phyloP scores from a whole-genome alignment of 2,329 filamentous ascomycete species.

The Pyrenochaeta sp. region DNA sequence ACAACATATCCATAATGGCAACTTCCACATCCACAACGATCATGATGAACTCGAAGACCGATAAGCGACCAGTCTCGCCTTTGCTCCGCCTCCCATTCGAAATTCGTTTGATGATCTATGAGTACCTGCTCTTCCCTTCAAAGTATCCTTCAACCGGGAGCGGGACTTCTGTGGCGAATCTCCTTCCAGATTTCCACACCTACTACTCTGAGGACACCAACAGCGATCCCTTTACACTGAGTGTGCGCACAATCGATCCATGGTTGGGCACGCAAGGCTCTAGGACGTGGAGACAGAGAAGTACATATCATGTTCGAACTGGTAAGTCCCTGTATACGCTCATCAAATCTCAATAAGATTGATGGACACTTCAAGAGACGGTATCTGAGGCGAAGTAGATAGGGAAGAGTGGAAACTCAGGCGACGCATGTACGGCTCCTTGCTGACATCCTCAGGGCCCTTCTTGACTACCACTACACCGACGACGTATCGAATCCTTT shows the following conservation, averaged over 20 bases:
- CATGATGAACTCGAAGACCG: background rate
- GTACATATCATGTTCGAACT: slow-evolving; percentile 48
- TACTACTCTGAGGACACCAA: slow-evolving; percentile 48
- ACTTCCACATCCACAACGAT: slow-evolving; percentile 11
- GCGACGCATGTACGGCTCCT: slow-evolving; percentile 4
- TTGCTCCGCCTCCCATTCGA: slow-evolving; percentile 57
- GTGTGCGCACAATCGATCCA: slow-evolving; percentile 56
- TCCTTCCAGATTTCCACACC: slow-evolving; percentile 53
- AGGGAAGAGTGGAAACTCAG: background rate
- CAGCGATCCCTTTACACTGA: slow-evolving; percentile 46
- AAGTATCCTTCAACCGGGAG: slow-evolving; percentile 37
- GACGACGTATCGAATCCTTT: slow-evolving; percentile 65
- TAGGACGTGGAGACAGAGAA: slow-evolving; percentile 44
- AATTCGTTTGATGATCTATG: slow-evolving; percentile 58
- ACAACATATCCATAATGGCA: background rate
- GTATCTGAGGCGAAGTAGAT: background rate
- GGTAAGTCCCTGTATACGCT: slow-evolving; percentile 30
- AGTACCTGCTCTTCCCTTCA: slow-evolving; percentile 53
- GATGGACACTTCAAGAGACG: background rate
- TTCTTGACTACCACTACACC: slow-evolving; percentile 55
- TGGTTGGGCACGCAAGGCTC: slow-evolving; percentile 35
- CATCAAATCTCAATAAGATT: slow-evolving; percentile 3
- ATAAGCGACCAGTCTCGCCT: slow-evolving; percentile 30
- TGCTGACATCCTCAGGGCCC: slow-evolving; percentile 43
- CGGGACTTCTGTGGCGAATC: slow-evolving; percentile 43